These are phyloP conservation scores for Aspergillus costaricaensis DNA, from an alignment of 2,329 filamentous ascomycete genomes.

Conservation along the genomic window DNA sequence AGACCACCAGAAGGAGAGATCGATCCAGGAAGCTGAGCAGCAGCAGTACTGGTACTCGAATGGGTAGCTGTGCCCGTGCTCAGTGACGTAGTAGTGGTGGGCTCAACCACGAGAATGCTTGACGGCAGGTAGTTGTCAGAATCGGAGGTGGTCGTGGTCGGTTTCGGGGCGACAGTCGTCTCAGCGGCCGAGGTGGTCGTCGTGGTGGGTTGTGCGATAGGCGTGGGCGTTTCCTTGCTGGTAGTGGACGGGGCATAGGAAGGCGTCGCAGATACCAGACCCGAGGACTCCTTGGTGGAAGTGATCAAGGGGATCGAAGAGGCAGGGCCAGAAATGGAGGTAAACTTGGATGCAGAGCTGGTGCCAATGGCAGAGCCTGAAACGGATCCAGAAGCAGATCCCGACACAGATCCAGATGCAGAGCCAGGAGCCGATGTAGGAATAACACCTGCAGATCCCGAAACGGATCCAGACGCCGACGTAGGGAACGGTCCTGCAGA, in stretches of 20 bases:
- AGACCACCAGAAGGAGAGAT: slow-evolving; percentile 70
- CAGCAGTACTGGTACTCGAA: slow-evolving; percentile 50
- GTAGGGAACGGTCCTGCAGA: background rate
- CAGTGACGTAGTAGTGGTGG: slow-evolving; percentile 28
- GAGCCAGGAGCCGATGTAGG: background rate
- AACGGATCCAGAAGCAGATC: background rate
- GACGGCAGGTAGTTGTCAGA: slow-evolving; percentile 27
- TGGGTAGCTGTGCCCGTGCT: slow-evolving; percentile 28
- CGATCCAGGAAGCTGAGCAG: slow-evolving; percentile 69
- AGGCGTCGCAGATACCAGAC: background rate
- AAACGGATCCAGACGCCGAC: background rate
- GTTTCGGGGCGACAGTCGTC: slow-evolving; percentile 34
- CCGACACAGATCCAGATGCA: background rate
- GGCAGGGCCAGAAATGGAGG: background rate
- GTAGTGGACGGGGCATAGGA: slow-evolving; percentile 15
- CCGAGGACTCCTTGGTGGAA: background rate
- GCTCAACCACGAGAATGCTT: slow-evolving; percentile 32
- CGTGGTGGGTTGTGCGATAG: slow-evolving; percentile 18
- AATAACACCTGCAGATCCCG: background rate
- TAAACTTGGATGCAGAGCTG: background rate
- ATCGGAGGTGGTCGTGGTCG: slow-evolving; percentile 41
- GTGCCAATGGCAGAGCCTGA: background rate
- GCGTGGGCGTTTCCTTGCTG: slow-evolving; percentile 22
- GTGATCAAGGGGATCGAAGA: background rate
- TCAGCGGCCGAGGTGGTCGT: slow-evolving; percentile 21